Evolutionary conservation across 1,284 basidiomycete species (phyloP).

Genomic region (Marasmius oreades): DNA sequence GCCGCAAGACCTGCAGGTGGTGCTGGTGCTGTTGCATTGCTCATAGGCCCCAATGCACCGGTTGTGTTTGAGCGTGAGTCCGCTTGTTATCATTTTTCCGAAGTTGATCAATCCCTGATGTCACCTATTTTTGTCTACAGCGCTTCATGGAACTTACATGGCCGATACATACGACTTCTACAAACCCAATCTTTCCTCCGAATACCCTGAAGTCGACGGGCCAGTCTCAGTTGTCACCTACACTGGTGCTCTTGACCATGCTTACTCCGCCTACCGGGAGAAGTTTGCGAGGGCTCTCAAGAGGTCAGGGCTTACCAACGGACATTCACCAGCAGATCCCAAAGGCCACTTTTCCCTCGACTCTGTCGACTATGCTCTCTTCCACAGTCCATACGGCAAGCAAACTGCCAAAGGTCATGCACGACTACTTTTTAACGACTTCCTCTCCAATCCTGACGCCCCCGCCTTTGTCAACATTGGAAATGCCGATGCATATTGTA

Average conservation of each 20-base stretch:
- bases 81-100: constrained; percentile 1
- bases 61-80: constrained; percentile 91
- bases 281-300: constrained; percentile 72
- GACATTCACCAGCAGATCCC: constrained; percentile 33
- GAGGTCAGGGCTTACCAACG: constrained; percentile 39
- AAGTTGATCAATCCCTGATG: constrained; percentile 8
- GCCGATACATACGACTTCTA: constrained; percentile 98
- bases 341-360: constrained; percentile 64
- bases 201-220: constrained; percentile 97
- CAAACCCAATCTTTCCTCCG: constrained; percentile 91
- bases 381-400: constrained; percentile 97
- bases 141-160: constrained; percentile 97
- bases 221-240: constrained; percentile 96
- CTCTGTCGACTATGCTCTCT: constrained; percentile 86
- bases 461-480: constrained; percentile 75
- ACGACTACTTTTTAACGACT: constrained; percentile 93
- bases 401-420: constrained; percentile 97
- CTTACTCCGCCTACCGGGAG: constrained; percentile 84
- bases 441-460: constrained; percentile 73
- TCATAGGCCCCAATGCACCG: constrained; percentile 96
- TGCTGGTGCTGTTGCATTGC: constrained; percentile 92
- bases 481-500: constrained; percentile 65
- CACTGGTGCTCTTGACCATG: constrained; percentile 88
- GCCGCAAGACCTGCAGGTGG: constrained; percentile 94
- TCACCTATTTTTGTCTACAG: constrained; percentile 48